Evolutionary conservation across 1,139 yeast species (phyloP), one percentile per base, ranked within the genome.

Genomic region (Zygotorulaspora mrakii): DNA sequence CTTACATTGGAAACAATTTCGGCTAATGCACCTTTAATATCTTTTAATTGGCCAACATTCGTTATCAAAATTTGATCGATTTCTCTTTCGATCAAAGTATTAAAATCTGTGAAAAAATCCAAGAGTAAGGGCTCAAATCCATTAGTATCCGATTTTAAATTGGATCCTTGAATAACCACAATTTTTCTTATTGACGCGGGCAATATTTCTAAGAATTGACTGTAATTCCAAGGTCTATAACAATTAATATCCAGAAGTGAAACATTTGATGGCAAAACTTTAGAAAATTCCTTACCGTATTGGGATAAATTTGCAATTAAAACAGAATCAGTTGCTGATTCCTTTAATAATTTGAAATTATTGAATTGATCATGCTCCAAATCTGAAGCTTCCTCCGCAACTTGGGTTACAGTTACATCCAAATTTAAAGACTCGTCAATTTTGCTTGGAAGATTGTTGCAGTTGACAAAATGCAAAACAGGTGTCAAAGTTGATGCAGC

Each of bases 221-320:
- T 62, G 39, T 81, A 65, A 46, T 73, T 67, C 68, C 87, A 84
- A 10, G 96, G 96, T 54, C 83, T 73, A 66, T 82, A 82, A 20
- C 77, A 73, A 30, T 82, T 76, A 35, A 85, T 69, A 5, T 77
- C 67, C 27, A 83, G 65, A 29, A 84, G 57, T 20, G 81, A 76
- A 10, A 72, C 68, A 31, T 69, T 64, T 36, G 65, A 57, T 17
- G 71, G 62, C 27, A 68, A 59, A 25, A 74, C 71, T 9, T 73
- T 67, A 3, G 66, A 55, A 35, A 80, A 66, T 5, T 71, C 70
- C 8, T 70, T 67, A 25, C 68, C 66, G 31, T 76, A 66, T 42
- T 77, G 72, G 41, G 94, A 91, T 50, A 85, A 71, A 42, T 77
- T 69, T 12, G 86, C 71, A 22, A 82, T 62, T 1, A 80, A 75